Base-by-base conservation (phyloP, 495 filamentous ascomycete species). In the Penicillium silybi region DNA sequence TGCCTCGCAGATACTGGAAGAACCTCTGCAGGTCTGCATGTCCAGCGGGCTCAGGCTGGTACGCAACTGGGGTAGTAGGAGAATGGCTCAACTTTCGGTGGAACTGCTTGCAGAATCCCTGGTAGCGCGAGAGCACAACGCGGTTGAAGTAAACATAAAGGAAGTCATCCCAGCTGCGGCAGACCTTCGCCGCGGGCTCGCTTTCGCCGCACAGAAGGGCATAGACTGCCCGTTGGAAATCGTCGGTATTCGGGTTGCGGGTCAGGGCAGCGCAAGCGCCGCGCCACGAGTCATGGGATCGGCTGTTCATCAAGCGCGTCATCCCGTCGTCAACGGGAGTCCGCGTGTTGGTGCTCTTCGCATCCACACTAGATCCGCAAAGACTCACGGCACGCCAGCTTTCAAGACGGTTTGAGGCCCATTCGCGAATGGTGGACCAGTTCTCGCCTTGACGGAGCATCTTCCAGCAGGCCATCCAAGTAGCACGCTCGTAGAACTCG, bases 121-220 rank as follows among this genome's bases (percentile, higher is more conserved):
- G 65, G 44, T 77, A 77, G 34, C 74, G 73, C 6, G 67, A 56
- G 57, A 89, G 74, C 15, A 98, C 74, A 23, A 92, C 70, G 8
- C 87, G 81, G 60, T 95, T 96, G 76, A 92, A 93, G 61, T 89
- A 84, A 7, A 85, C 86, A 61, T 92, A 97, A n/a, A 97, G 79
- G 54, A 86, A 82, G 65, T 98, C 93, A 53, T 97, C 90, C 86
- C 88, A 95, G 34, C 80, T 82, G 38, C 78, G 75, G 67, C 89
- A 93, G 13, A 92, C 82, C 54, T 81, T 80, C 60, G 87, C 78
- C 10, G 91, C 89, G 38, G 86, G 84, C 32, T 82, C 73, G 6
- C 89, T 74, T 61, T 97, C 87, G 37, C 95, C 95, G 38, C 87
- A 85, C 43, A 98, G 79, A 18, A 95, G 74, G 18, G 87, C 91